Base-by-base conservation (phyloP, 208 protist species). In the Porcisia deanei region DNA sequence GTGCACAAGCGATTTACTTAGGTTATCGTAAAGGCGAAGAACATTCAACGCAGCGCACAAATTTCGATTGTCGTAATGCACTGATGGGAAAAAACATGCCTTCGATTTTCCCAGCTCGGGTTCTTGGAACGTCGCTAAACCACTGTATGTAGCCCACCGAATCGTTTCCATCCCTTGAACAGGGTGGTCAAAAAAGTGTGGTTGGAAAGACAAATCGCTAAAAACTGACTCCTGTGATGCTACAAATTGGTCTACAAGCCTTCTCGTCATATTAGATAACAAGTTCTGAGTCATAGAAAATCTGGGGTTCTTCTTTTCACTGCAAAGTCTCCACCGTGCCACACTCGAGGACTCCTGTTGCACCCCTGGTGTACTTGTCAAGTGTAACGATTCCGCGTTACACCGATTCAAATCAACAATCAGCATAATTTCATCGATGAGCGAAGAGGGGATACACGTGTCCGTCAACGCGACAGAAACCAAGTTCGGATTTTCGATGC, bases 41-140 rank as follows among this genome's bases (percentile, higher is more conserved):
- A 89, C 71, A 81, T 90, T 92, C 54, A 92, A 74, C 41, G 83
- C 81, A 14, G 85, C 85, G 47, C 85, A 90, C 25, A 92, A 72
- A 55, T 83, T 79, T 10, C 41, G 73, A 45, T 86, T 88, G 69
- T 90, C 82, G 67, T 87, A 88, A 66, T 85, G 81, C 25, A 25
- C 30, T 37, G 88, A 90, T 71, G 66, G 54, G 16, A 3, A 20
- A 34, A 82, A 82, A 14, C 34, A 47, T 4, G 39, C 71, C 20
- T 37, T 78, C 53, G 14, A 65, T 37, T 25, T 22, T 20, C 3
- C 37, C 54, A 34, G 49, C 7, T 37, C 22, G 9, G 1, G 22
- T 18, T n/a, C 57, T 55, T 41, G 67, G 2, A 20, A 59, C 25
- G 4, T 9, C 8, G 49, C 22, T 53, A 72, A 4, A 39, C 52